Conservation (phyloP, 768 basidiomycete genomes). For the Obba rivulosa region DNA sequence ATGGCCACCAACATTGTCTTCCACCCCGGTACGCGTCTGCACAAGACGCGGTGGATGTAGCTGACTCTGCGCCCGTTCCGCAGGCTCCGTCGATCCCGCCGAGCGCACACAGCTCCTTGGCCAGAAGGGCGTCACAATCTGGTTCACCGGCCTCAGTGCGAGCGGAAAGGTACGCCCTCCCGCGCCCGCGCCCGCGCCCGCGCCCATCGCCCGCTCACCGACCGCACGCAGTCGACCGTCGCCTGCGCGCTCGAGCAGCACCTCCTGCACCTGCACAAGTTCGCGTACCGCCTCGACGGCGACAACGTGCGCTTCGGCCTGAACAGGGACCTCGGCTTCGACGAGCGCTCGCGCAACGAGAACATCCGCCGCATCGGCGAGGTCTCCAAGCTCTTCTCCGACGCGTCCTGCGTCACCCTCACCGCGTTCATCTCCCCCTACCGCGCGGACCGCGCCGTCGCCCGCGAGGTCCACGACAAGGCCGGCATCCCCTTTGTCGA, state of each 20-base stretch:
- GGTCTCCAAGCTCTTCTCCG: conserved; percentile 93
- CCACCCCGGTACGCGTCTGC: conserved; percentile 47
- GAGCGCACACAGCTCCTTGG: conserved; percentile 66
- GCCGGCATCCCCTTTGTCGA: conserved; percentile 81
- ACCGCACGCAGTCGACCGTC: conserved; percentile 73
- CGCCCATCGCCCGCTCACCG: neutral
- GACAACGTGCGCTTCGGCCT: conserved; percentile 95
- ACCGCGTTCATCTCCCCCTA: conserved; percentile 99
- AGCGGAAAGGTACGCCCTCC: conserved; percentile 79
- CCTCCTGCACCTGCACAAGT: conserved; percentile 79
- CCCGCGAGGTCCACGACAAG: conserved; percentile 75
- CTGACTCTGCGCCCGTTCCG: neutral
- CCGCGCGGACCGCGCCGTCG: conserved; percentile 74
- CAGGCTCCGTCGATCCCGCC: conserved; percentile 64
- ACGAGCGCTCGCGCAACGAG: conserved; percentile 86
- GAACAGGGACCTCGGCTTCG: conserved; percentile 95
- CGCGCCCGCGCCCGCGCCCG: neutral
- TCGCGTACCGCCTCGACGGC: conserved; percentile 90
- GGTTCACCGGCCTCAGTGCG: conserved; percentile 94
- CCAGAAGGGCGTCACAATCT: conserved; percentile 89
- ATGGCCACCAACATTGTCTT: conserved; percentile 54
- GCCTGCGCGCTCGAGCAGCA: conserved; percentile 97
- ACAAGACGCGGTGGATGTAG: no score
- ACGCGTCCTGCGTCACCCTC: conserved; percentile 78
- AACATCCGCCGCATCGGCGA: conserved; percentile 97